Conservation (phyloP, 495 filamentous ascomycete species). For the Aspergillus heteromorphus region DNA sequence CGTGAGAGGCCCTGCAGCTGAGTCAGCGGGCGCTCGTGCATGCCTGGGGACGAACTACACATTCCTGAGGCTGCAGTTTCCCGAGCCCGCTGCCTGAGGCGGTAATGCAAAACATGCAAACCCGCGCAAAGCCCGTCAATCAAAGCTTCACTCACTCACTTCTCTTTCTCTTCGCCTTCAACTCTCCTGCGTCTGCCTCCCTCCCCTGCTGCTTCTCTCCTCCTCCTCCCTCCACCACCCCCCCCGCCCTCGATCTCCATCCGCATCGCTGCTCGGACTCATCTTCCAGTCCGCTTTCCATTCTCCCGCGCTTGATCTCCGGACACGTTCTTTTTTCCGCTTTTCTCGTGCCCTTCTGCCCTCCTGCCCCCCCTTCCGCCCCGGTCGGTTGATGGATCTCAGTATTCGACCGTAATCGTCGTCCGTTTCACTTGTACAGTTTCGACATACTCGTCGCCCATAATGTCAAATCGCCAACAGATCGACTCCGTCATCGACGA, state of each 20-base stretch:
- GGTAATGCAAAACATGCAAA: conserved; percentile 18
- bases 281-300: not conserved
- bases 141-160: conserved; percentile 41
- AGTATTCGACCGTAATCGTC: conserved; percentile 22
- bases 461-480: conserved; percentile 60
- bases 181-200: conserved; percentile 10
- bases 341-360: conserved; percentile 7
- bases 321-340: conserved; percentile 10
- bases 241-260: conserved; percentile 21
- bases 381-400: conserved; percentile 23
- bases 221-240: conserved; percentile 15
- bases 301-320: conserved; percentile 16
- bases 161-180: conserved; percentile 25
- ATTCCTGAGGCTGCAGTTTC: not conserved
- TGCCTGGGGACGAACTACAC: too few species aligned
- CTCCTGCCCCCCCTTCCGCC: conserved; percentile 17
- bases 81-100: too few species aligned
- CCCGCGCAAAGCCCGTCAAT: conserved; percentile 32
- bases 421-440: conserved; percentile 16
- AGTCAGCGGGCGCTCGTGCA: too few species aligned
- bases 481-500: conserved; percentile 98
- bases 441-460: conserved; percentile 19
- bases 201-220: conserved; percentile 1
- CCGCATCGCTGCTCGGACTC: not conserved
- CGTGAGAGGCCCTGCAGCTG: conserved; percentile 1